phyloP scores from a whole-genome alignment of 108 stramenopile species.

The Schizochytrium sp. region DNA sequence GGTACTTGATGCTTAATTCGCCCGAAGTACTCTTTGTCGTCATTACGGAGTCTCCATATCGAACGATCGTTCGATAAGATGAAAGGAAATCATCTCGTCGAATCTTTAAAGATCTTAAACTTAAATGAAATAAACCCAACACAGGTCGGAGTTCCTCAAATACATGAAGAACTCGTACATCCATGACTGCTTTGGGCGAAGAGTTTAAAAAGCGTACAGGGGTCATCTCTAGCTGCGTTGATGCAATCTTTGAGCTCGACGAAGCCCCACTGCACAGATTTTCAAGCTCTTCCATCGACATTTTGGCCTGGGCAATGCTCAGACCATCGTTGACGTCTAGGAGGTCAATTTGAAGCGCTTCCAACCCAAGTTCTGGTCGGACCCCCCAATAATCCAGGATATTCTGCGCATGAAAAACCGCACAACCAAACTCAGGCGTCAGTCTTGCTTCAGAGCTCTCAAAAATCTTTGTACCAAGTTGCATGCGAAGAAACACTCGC shows the following conservation, averaged over 20 bases:
- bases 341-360: background rate
- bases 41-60: background rate
- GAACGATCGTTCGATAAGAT: background rate
- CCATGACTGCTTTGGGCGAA: background rate
- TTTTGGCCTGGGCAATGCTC: background rate
- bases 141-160: background rate
- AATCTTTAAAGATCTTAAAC: conserved; percentile 23
- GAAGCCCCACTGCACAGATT: too few relatives aligned
- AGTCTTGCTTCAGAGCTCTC: background rate
- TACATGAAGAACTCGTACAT: background rate
- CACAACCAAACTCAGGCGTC: background rate
- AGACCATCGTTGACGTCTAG: background rate
- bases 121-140: conserved; percentile 12
- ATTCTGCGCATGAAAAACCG: background rate
- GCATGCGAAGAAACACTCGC: background rate
- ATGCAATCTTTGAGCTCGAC: background rate
- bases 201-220: background rate
- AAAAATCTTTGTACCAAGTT: background rate
- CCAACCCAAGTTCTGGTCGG: background rate
- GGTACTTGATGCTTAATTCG: background rate
- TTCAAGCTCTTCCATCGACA: background rate
- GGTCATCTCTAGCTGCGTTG: background rate
- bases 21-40: background rate
- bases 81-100: background rate
- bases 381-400: background rate